Percentiles rank a stretch among this genome's conserved stretches.
Conservation (phyloP, 2,329 filamentous ascomycete genomes). For the Cercospora janseana region DNA sequence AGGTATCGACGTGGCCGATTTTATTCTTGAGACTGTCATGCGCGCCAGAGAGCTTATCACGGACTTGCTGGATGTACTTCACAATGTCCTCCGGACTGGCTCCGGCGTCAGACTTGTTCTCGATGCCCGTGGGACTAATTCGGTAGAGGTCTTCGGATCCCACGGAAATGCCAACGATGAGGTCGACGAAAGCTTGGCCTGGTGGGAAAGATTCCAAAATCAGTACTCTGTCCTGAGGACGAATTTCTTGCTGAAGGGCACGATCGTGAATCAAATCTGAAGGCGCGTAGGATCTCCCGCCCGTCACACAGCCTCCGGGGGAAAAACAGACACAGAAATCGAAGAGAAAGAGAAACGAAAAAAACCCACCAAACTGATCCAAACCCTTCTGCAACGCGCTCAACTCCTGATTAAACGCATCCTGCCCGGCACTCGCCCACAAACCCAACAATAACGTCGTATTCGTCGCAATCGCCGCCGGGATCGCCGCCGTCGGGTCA, state of each 20-base stretch:
- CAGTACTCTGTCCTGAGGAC: no score
- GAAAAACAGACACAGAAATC: not conserved
- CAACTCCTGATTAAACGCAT: conserved; percentile 68
- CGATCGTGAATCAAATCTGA: no score
- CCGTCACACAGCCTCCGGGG: no score
- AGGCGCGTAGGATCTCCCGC: no score
- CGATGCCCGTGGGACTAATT: conserved; percentile 65
- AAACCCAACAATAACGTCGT: conserved; percentile 78
- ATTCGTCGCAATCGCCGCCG: conserved; percentile 76
- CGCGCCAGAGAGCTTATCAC: conserved; percentile 60
- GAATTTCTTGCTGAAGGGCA: not conserved
- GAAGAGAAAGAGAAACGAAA: not conserved
- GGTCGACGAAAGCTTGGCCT: conserved; percentile 61
- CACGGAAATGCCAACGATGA: conserved; percentile 79
- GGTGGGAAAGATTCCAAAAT: not conserved
- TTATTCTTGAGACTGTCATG: conserved; percentile 56
- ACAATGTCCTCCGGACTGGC: conserved; percentile 61
- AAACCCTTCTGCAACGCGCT: conserved; percentile 70
- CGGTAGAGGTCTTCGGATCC: conserved; percentile 75
- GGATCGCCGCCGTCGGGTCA: conserved; percentile 67
- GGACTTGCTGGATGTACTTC: conserved; percentile 68
- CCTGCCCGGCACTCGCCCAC: conserved; percentile 57
- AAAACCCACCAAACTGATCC: conserved; percentile 51
- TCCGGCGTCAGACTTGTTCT: conserved; percentile 62
- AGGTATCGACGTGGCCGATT: conserved; percentile 86